Conservation (phyloP, 169 alveolate genomes). For the Plasmodium gallinaceum region DNA sequence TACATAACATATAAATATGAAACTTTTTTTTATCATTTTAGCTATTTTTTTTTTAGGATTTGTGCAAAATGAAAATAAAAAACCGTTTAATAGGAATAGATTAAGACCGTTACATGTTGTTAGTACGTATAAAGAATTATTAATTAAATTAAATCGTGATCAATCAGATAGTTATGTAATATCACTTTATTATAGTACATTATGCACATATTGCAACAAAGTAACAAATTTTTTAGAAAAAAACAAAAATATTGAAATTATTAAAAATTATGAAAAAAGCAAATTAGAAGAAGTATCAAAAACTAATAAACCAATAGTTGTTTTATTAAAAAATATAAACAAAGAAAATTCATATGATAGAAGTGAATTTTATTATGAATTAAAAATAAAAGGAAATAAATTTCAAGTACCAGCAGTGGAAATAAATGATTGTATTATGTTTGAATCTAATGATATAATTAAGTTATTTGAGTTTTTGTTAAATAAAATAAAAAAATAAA, state of each 20-base stretch:
- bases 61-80: not conserved
- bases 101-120: not conserved
- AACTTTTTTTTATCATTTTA: constrained; percentile 15
- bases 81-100: not conserved
- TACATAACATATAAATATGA: constrained; percentile 2
- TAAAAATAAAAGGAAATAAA: constrained; percentile 32
- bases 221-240: constrained; percentile 12
- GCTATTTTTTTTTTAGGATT: constrained; percentile 60
- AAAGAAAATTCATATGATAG: constrained; percentile 25
- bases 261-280: constrained; percentile 13
- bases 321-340: constrained; percentile 54
- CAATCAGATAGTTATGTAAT: constrained; percentile 22
- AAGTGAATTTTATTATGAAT: constrained; percentile 31
- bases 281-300: constrained; percentile 46
- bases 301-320: constrained; percentile 52
- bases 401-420: constrained; percentile 51
- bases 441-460: constrained; percentile 59
- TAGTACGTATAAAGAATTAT: constrained; percentile 9
- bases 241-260: constrained; percentile 33
- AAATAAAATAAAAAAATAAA: not conserved
- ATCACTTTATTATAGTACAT: constrained; percentile 28
- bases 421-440: constrained; percentile 24
- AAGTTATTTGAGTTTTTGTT: constrained; percentile 25
- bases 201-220: constrained; percentile 33
- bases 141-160: constrained; percentile 14